A percentile compares a stretch with the other conserved stretches of the same genome.
These are phyloP conservation scores for Globisporangium sylvaticum DNA, from an alignment of 352 stramenopile species.

Conservation along the genomic window DNA sequence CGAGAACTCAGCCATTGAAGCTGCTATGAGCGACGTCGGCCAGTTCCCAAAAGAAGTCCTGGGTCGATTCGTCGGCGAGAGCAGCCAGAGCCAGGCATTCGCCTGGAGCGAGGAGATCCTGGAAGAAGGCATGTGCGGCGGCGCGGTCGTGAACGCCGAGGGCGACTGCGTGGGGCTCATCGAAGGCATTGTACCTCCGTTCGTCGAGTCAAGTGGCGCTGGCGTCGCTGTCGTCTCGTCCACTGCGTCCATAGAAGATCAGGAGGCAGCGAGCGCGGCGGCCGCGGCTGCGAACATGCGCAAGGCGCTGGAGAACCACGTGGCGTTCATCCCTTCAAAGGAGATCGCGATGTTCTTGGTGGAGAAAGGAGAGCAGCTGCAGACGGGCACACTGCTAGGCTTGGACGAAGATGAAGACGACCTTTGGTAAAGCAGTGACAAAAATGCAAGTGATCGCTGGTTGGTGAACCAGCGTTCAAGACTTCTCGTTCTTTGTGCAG, in stretches of 20 bases:
- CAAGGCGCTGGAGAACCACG: slow-evolving; percentile 62
- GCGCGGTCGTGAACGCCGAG: slow-evolving; percentile 44
- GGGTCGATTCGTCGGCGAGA: slow-evolving; percentile 62
- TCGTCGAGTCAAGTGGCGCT: slow-evolving; percentile 11
- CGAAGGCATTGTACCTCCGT: slow-evolving; percentile 69
- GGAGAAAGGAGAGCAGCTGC: slow-evolving; percentile 23
- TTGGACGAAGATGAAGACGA: slow-evolving; percentile 13
- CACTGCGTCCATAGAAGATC: slow-evolving; percentile 23
- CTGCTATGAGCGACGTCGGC: slow-evolving; percentile 13
- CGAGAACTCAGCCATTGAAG: neutral
- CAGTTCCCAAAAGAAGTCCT: slow-evolving; percentile 46
- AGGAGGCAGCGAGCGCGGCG: slow-evolving; percentile 24
- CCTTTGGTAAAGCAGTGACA: slow-evolving; percentile 15
- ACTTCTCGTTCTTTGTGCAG: neutral
- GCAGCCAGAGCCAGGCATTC: slow-evolving; percentile 58
- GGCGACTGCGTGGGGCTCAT: slow-evolving; percentile 62
- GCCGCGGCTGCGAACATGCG: slow-evolving; percentile 28
- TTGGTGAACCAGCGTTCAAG: neutral
- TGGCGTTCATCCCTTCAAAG: slow-evolving; percentile 55
- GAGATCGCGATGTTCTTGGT: slow-evolving; percentile 51
- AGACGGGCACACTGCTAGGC: slow-evolving; percentile 34
- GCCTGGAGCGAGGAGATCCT: slow-evolving; percentile 68
- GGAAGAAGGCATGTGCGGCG: slow-evolving; percentile 81
- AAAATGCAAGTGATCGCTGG: neutral
- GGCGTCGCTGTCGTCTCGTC: neutral